Percentiles rank a stretch among this genome's conserved stretches.
Evolutionary conservation across 2,329 filamentous ascomycete genomes (phyloP).

Genomic region (Cytospora mali): DNA sequence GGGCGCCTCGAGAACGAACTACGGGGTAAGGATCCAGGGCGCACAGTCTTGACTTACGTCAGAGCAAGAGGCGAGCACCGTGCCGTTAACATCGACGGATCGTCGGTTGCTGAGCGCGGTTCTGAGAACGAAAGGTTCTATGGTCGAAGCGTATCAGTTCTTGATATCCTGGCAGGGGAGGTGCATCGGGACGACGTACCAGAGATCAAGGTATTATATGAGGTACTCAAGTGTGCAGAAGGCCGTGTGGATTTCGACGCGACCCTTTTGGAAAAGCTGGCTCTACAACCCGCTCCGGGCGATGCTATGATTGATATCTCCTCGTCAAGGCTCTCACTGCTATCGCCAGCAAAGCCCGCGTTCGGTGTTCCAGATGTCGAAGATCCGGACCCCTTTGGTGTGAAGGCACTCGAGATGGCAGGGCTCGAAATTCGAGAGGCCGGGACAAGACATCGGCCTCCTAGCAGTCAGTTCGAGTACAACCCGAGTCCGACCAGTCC

Average conservation of each 20-base stretch:
- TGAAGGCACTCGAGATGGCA: constrained; percentile 86
- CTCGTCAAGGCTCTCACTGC: constrained; percentile 33
- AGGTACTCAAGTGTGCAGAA: constrained; percentile 87
- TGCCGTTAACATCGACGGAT: constrained; percentile 57
- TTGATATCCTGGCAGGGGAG: constrained; percentile 61
- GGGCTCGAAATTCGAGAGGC: constrained; percentile 89
- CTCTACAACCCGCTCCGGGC: constrained; percentile 71
- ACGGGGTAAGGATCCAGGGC: constrained; percentile 54
- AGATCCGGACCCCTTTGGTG: constrained; percentile 90
- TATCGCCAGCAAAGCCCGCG: constrained; percentile 44
- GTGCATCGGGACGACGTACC: constrained; percentile 55
- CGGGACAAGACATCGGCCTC: constrained; percentile 72
- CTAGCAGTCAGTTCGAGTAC: constrained; percentile 82
- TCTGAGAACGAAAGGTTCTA: constrained; percentile 66
- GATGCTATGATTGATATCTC: constrained; percentile 65
- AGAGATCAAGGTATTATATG: constrained; percentile 65
- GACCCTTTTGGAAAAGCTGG: constrained; percentile 63
- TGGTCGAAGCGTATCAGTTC: constrained; percentile 50
- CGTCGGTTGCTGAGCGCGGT: constrained; percentile 56
- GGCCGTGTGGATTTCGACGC: constrained; percentile 77
- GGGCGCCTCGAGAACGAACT: constrained; percentile 56
- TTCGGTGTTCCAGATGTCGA: constrained; percentile 80
- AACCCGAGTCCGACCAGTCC: constrained; percentile 77
- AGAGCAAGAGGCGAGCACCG: constrained; percentile 61
- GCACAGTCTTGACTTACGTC: constrained; percentile 61